phyloP scores from a whole-genome alignment of 495 filamentous ascomycete species.

The Trichodelitschia bisporula region DNA sequence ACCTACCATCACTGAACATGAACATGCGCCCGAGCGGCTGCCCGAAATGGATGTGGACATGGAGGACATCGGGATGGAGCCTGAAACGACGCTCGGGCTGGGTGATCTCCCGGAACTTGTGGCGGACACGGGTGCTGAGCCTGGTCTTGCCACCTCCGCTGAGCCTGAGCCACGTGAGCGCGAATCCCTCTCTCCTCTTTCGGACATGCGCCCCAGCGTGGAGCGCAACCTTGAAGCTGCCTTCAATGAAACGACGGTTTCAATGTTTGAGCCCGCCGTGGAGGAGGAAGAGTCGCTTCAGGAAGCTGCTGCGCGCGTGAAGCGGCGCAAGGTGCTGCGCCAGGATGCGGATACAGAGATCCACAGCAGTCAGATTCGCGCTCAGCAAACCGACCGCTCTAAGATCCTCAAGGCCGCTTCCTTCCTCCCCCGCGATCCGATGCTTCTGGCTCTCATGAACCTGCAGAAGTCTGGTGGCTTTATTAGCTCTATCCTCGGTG shows the following conservation, averaged over 20 bases:
- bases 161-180: slow-evolving; percentile 20
- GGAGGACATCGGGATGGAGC: slow-evolving; percentile 37
- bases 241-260: slow-evolving; percentile 20
- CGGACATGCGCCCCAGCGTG: slow-evolving; percentile 23
- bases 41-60: slow-evolving; percentile 32
- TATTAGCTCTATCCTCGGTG: slow-evolving; percentile 53
- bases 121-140: too few relatives aligned
- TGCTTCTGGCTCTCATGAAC: slow-evolving; percentile 65
- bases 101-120: too few relatives aligned
- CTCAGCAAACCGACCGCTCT: slow-evolving; percentile 53
- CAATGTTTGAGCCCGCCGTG: slow-evolving; percentile 24
- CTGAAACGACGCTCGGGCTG: too few relatives aligned
- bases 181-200: slow-evolving; percentile 46
- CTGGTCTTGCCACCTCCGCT: slow-evolving; percentile 17
- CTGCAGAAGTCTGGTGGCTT: slow-evolving; percentile 77
- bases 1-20: neutral
- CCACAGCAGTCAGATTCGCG: slow-evolving; percentile 35
- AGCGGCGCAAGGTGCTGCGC: slow-evolving; percentile 51
- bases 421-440: slow-evolving; percentile 66
- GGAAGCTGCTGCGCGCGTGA: slow-evolving; percentile 40
- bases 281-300: slow-evolving; percentile 23
- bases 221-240: slow-evolving; percentile 30
- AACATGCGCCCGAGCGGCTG: slow-evolving; percentile 2
- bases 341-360: slow-evolving; percentile 41
- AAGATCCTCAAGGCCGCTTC: slow-evolving; percentile 55